phyloP scores from a whole-genome alignment of 2,329 filamentous ascomycete genomes.

The Plectosphaerella cucumerina region DNA sequence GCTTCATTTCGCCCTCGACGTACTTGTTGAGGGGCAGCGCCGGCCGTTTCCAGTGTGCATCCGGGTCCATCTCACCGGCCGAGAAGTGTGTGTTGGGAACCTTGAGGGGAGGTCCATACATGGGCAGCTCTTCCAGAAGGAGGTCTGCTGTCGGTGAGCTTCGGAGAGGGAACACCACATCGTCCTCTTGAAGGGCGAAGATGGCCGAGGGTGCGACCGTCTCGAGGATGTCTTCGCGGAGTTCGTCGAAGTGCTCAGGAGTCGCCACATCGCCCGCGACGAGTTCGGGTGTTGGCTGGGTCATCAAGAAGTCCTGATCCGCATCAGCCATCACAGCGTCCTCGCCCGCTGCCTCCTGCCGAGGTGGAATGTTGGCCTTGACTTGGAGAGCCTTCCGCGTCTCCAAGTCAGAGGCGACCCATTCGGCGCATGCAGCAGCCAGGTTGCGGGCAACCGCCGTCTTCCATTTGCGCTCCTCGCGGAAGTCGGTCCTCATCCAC shows the following conservation, averaged over 20 bases:
- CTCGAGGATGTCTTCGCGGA: slow-evolving; percentile 35
- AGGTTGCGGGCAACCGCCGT: slow-evolving; percentile 73
- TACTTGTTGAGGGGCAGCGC: slow-evolving; percentile 84
- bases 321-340: slow-evolving; percentile 28
- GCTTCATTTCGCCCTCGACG: slow-evolving; percentile 73
- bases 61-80: slow-evolving; percentile 57
- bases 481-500: slow-evolving; percentile 97
- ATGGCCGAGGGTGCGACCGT: slow-evolving; percentile 70
- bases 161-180: slow-evolving; percentile 74
- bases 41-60: slow-evolving; percentile 70
- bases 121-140: slow-evolving; percentile 73
- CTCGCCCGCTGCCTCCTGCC: slow-evolving; percentile 19
- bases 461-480: slow-evolving; percentile 94
- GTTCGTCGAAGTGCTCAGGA: slow-evolving; percentile 37
- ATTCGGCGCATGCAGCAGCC: slow-evolving; percentile 80
- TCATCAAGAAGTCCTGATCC: slow-evolving; percentile 27
- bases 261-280: slow-evolving; percentile 61
- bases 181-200: slow-evolving; percentile 76
- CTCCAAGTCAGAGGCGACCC: slow-evolving; percentile 61
- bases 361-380: slow-evolving; percentile 45
- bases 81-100: slow-evolving; percentile 54
- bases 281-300: slow-evolving; percentile 63
- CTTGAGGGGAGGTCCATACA: slow-evolving; percentile 65
- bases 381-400: slow-evolving; percentile 68
- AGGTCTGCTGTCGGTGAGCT: slow-evolving; percentile 72